Evolutionary conservation across 2,329 filamentous ascomycete genomes (phyloP).

Genomic region (Pseudocercospora cruenta): DNA sequence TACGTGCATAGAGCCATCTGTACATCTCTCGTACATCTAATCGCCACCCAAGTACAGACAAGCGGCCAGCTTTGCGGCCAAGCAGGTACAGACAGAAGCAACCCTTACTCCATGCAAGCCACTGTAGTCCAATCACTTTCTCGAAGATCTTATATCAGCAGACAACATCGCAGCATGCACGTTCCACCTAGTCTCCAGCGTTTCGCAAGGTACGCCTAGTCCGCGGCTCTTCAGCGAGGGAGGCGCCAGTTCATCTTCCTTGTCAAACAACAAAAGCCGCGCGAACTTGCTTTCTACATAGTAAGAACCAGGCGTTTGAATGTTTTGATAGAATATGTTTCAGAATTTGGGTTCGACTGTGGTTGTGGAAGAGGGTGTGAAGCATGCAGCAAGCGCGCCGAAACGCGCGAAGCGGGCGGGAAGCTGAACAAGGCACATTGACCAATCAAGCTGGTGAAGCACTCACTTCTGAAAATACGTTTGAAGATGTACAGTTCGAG

Average conservation of each 20-base stretch:
- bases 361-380: conserved; percentile 5
- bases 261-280: conserved; percentile 8
- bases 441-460: background rate
- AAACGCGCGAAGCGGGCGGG: background rate
- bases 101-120: conserved; percentile 18
- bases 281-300: background rate
- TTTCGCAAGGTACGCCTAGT: conserved; percentile 20
- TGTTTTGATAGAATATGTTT: conserved; percentile 13
- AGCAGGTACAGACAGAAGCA: conserved; percentile 6
- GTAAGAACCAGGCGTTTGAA: conserved; percentile 5
- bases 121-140: conserved; percentile 14
- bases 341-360: background rate
- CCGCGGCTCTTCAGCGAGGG: conserved; percentile 17
- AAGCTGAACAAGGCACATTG: background rate
- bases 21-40: conserved; percentile 5
- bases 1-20: conserved; percentile 4
- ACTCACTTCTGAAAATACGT: background rate
- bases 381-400: background rate
- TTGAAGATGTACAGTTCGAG: background rate
- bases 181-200: no score
- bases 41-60: conserved; percentile 11
- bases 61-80: conserved; percentile 18
- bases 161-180: no score
- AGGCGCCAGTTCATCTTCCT: conserved; percentile 13
- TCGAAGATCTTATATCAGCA: conserved; percentile 13